Base-by-base conservation (phyloP, 2,329 filamentous ascomycete species). In the Achaetomium macrosporum region DNA sequence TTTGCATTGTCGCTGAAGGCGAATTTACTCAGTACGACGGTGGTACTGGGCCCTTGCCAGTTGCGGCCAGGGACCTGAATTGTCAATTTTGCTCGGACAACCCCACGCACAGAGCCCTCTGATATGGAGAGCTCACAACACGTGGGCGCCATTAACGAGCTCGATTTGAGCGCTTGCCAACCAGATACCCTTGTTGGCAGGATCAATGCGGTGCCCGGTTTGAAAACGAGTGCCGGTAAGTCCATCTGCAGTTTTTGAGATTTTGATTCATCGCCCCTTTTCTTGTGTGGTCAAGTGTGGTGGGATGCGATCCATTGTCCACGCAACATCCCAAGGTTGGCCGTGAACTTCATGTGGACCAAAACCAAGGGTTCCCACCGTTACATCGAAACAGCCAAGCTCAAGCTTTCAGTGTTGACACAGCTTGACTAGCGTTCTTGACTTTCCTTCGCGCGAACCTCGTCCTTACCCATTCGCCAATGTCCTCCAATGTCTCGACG, bases 381-480 rank as follows among this genome's bases (percentile, higher is more conserved):
- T 54, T 54, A 55, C 53, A 56, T 56, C 42, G 42, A 20, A 6
- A 10, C 13, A 36, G 30, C 42, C 25, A 49, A 16, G 12, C 6
- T 40, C 15, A 48, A 52, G 37, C 25, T 41, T 39, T 10, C 42
- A 17, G 45, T 59, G 35, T 47, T 36, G 44, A 30, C 25, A 17
- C 19, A 15, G 17, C 11, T 19, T 42, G 55, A 17, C 69, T n/a
- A 93, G 88, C 88, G 25, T 93, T 93, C 74, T 86, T 93, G 70
- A 86, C 83, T 51, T 92, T 89, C 61, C 77, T 93, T 15, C 83
- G 87, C 61, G 87, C 87, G 58, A 93, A 93, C 65, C 79, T 93
- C 51, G 84, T 85, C 62, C 82, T 92, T 53, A 77, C 76, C 47
- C 73, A 75, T 42, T 83, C 76, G 57, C 72, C 82, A 52, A 70